phyloP scores from a whole-genome alignment of 441 rosid genomes.

The Gossypium davidsonii region DNA sequence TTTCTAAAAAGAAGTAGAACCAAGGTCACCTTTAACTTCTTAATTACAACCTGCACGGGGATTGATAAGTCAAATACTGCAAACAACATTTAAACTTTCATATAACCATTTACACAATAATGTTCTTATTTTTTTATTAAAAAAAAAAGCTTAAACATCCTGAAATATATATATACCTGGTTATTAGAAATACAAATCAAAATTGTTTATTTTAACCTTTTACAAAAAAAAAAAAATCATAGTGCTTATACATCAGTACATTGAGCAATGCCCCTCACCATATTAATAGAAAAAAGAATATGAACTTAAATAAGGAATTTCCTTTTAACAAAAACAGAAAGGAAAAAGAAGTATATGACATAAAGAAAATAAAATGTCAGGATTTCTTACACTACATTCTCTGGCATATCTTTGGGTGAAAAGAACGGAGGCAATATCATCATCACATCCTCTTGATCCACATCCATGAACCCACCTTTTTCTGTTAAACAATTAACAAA shows the following conservation, averaged over 20 bases:
- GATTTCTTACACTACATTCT: constrained; percentile 60
- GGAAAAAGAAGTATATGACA: neutral
- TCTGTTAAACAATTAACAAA: constrained; percentile 26
- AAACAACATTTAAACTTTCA: neutral
- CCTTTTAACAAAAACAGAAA: neutral
- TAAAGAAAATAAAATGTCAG: neutral
- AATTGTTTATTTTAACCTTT: neutral
- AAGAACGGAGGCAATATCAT: constrained; percentile 77
- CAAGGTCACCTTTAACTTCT: neutral
- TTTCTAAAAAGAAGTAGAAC: neutral
- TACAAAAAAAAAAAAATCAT: neutral
- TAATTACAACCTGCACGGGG: neutral
- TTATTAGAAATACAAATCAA: neutral
- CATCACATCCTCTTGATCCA: constrained; percentile 78
- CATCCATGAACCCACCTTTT: constrained; percentile 50
- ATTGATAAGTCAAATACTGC: neutral
- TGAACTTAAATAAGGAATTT: neutral
- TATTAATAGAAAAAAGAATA: neutral
- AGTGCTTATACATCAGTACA: neutral
- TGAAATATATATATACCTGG: neutral
- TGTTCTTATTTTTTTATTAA: neutral
- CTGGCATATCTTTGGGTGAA: constrained; percentile 73
- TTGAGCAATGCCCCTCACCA: neutral
- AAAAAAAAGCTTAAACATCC: neutral
- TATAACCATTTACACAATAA: neutral